Conservation (phyloP, 768 basidiomycete genomes). For the Lactarius evosmus region DNA sequence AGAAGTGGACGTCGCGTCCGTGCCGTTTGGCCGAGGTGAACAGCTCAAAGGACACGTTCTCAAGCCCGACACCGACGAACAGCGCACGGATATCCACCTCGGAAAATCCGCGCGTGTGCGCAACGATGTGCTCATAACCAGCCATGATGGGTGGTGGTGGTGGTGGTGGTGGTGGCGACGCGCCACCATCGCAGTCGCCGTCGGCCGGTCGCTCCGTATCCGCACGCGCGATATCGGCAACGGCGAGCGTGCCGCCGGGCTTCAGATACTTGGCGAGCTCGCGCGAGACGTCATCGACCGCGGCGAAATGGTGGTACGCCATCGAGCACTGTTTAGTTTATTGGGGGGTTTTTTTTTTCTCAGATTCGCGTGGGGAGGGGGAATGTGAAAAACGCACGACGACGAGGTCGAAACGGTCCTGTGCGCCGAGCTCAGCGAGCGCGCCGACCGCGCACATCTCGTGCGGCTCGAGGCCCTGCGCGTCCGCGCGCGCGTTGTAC, state of each 20-base stretch:
- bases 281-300: constrained; percentile 49
- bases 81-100: constrained; percentile 46
- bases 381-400: constrained; percentile 49
- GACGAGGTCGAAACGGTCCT: constrained; percentile 63
- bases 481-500: constrained; percentile 54
- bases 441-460: constrained; percentile 64
- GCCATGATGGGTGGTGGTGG: constrained; percentile 31
- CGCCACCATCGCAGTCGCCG: constrained; percentile 30
- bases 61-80: constrained; percentile 55
- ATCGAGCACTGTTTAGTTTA: constrained; percentile 65
- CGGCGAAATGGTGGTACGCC: constrained; percentile 61
- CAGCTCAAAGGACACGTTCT: constrained; percentile 36
- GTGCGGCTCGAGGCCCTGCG: constrained; percentile 60
- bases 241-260: constrained; percentile 56
- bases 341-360: no score
- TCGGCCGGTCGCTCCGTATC: constrained; percentile 22
- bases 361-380: no score
- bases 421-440: constrained; percentile 48
- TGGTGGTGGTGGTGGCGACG: constrained; percentile 18
- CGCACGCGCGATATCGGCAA: constrained; percentile 44
- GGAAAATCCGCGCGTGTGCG: constrained; percentile 53
- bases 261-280: constrained; percentile 56
- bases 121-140: constrained; percentile 44
- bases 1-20: constrained; percentile 18
- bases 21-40: constrained; percentile 15